phyloP scores from a whole-genome alignment of 768 basidiomycete genomes.

The Psilocybe tampanensis region DNA sequence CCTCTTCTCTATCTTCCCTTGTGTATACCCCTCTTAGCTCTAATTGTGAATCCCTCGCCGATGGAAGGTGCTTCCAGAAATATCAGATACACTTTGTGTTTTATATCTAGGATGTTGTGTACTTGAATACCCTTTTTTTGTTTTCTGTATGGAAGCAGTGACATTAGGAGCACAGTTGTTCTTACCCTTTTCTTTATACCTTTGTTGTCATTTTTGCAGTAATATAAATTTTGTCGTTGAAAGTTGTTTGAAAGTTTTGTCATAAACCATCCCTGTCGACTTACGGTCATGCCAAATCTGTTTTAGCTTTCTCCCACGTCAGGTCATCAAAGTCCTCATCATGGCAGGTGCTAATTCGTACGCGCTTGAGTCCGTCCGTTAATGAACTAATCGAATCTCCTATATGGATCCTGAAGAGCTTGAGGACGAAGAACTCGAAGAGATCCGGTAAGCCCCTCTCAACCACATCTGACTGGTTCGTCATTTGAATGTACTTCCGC shows the following conservation, averaged over 20 bases:
- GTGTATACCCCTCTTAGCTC: background rate
- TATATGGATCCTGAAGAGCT: constrained; percentile 51
- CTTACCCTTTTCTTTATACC: background rate
- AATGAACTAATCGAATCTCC: background rate
- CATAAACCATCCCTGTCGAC: too few relatives aligned
- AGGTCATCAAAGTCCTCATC: constrained; percentile 10
- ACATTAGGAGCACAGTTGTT: background rate
- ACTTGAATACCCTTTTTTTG: background rate
- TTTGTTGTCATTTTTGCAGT: background rate
- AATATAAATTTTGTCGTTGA: background rate
- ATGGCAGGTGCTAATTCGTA: background rate
- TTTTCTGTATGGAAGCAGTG: background rate
- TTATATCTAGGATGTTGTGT: background rate
- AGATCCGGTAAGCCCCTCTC: constrained; percentile 53
- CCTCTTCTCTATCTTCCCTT: background rate
- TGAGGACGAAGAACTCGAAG: constrained; percentile 68
- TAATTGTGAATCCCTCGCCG: background rate
- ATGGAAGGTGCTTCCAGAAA: background rate
- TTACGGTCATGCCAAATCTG: too few relatives aligned
- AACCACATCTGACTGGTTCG: background rate
- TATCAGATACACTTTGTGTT: background rate
- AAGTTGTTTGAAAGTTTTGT: too few relatives aligned
- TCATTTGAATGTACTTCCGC: constrained; percentile 18
- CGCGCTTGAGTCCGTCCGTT: background rate
- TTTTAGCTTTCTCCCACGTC: constrained; percentile 9